Evolutionary conservation across 2,329 filamentous ascomycete species (phyloP), one percentile per base, ranked within the genome.

Genomic region (Ilyonectria robusta): DNA sequence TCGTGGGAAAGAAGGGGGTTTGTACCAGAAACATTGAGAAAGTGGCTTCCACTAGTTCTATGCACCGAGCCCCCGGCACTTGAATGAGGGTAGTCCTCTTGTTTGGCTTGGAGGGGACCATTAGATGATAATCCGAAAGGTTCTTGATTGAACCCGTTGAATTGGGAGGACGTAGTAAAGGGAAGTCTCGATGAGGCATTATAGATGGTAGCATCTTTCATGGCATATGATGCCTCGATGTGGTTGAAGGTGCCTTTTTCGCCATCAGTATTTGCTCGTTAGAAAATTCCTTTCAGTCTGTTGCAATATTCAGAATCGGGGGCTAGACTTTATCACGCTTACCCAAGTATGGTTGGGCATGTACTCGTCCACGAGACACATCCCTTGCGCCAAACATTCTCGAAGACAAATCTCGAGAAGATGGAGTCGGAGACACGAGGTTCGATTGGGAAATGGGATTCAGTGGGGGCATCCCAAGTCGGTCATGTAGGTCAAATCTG

Each of bases 381-480:
- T 78, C 77, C 62, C 78, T 73, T 40, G 61, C 26, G 15, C 71
- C 59, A 23, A 77, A 73, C 2, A 74, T 67, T 26, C 75, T 75
- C 46, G 73, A 48, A 23, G 75, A 70, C 6, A 78, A 42, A 40
- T 79, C 77, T 68, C 76, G 75, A 1, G 76, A 69, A 9, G 73
- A 68, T 13, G 77, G 79, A 9, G 79, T 79, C 6, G 80, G 80
- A n/a, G 80, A 81, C 46, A 75, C 73, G 35, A 82, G 69, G 64
- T 81, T 83, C 17, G 82, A 78, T 56, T 83, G 81, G 10, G 81
- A 77, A 40, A 78, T 76, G 17, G 82, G 71, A 46, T 80, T 79
- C 19, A 84, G 75, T 5, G 78, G 75, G 21, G 81, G 80, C 37
- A 83, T 71, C 19, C 73, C 77, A 21, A 81, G 76, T 67, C 76